Percentiles rank a stretch among this genome's conserved stretches.
Evolutionary conservation across 495 filamentous ascomycete genomes (phyloP).

Genomic region (Aspergillus nanangensis): DNA sequence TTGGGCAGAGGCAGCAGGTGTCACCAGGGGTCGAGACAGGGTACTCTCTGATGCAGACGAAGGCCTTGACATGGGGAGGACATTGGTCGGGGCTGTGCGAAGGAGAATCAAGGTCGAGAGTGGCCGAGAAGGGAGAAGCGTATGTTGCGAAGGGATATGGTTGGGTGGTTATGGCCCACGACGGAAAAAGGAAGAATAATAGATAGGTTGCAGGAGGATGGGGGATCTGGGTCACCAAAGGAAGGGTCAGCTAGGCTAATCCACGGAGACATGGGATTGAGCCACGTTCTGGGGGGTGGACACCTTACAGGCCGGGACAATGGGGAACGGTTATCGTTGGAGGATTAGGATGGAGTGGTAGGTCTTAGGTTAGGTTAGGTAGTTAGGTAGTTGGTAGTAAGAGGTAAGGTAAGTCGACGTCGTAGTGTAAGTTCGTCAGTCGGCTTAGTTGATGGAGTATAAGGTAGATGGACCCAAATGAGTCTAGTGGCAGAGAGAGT

Average conservation of each 20-base stretch:
- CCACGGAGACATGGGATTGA: conserved; percentile 12
- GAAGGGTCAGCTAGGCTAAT: conserved; percentile 12
- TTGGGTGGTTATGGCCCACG: conserved; percentile 15
- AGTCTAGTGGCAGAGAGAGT: conserved; percentile 5
- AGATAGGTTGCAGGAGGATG: conserved; percentile 9
- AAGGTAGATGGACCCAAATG: conserved; percentile 1
- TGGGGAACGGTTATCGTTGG: conserved; percentile 6
- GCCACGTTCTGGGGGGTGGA: conserved; percentile 30
- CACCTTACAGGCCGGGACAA: conserved; percentile 31
- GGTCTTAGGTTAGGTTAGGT: conserved; percentile 7
- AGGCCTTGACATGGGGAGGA: conserved; percentile 53
- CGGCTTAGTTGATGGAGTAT: conserved; percentile 1
- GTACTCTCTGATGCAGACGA: conserved; percentile 44
- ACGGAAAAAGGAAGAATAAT: too few relatives aligned
- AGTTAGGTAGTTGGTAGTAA: conserved; percentile 2
- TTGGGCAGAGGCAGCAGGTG: conserved; percentile 43
- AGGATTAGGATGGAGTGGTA: conserved; percentile 11
- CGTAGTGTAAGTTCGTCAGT: not conserved
- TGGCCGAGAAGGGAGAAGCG: conserved; percentile 17
- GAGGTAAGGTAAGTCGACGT: not conserved
- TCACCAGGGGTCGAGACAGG: conserved; percentile 46
- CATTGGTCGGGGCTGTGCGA: conserved; percentile 45
- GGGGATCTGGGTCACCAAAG: conserved; percentile 17
- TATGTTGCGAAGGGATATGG: conserved; percentile 14
- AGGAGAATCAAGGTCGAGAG: conserved; percentile 28